Conservation (phyloP, 139 green algal genomes). For the Micractinium sp. region DNA sequence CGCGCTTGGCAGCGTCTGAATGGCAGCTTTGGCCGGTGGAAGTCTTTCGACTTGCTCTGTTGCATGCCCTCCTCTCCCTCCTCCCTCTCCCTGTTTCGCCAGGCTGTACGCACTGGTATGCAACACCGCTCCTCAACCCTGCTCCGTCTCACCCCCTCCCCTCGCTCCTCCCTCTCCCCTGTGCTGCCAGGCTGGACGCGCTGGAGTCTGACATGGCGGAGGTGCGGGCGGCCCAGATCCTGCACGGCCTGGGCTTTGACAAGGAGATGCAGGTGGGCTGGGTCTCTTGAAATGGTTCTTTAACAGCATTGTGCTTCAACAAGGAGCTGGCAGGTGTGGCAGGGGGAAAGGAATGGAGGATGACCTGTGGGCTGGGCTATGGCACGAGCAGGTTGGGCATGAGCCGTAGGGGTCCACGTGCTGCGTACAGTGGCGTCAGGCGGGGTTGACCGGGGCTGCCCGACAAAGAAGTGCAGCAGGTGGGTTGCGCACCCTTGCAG, state of each 20-base stretch:
- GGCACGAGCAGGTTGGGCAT: background rate
- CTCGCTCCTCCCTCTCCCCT: background rate
- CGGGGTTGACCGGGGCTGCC: no score
- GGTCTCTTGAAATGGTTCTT: background rate
- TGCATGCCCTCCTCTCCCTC: no score
- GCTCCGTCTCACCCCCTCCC: background rate
- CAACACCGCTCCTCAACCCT: background rate
- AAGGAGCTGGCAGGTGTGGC: no score
- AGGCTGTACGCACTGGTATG: background rate
- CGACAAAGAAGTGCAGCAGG: background rate
- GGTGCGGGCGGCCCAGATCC: slow-evolving; percentile 81
- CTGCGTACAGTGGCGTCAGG: no score
- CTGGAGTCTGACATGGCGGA: slow-evolving; percentile 85
- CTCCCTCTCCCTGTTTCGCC: background rate
- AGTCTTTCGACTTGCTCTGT: no score
- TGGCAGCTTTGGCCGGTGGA: no score
- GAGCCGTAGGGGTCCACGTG: no score
- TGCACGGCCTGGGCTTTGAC: slow-evolving; percentile 95
- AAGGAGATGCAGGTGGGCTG: slow-evolving; percentile 79
- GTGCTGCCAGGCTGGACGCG: slow-evolving; percentile 73
- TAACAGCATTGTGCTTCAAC: background rate
- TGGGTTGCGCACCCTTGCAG: background rate
- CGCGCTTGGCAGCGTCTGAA: no score
- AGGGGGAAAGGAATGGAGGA: no score
- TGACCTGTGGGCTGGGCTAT: background rate